These are phyloP conservation scores for Tremella fuciformis DNA, from an alignment of 768 basidiomycete genomes.

Conservation along the genomic window DNA sequence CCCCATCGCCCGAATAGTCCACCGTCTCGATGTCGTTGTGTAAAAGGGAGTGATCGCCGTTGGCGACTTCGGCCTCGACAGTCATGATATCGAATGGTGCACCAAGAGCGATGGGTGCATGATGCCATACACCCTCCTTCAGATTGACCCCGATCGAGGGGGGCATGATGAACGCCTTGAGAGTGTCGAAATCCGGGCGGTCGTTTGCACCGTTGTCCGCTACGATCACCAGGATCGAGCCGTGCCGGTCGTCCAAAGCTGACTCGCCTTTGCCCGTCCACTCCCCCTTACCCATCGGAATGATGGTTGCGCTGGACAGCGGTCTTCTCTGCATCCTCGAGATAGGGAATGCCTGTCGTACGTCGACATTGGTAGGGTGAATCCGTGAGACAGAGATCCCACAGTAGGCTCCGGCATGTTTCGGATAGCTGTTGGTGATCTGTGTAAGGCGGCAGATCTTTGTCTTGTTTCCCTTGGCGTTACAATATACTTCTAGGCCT, in stretches of 20 bases:
- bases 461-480: slow-evolving; percentile 78
- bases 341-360: no score
- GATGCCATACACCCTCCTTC: slow-evolving; percentile 82
- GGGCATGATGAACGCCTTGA: slow-evolving; percentile 78
- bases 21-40: no score
- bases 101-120: slow-evolving; percentile 70
- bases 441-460: slow-evolving; percentile 28
- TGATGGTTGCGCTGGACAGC: slow-evolving; percentile 4
- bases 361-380: no score
- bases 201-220: slow-evolving; percentile 81
- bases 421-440: background rate
- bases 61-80: slow-evolving; percentile 88
- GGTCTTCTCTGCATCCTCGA: background rate
- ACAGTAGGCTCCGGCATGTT: background rate
- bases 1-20: no score
- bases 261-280: slow-evolving; percentile 55
- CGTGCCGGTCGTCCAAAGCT: slow-evolving; percentile 53
- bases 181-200: slow-evolving; percentile 67
- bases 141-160: slow-evolving; percentile 81
- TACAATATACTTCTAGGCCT: no score
- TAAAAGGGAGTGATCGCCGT: no score
- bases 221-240: slow-evolving; percentile 79
- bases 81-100: slow-evolving; percentile 59
- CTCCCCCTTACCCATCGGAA: no score
- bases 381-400: no score